A percentile compares a stretch with the other conserved stretches of the same genome.
These are phyloP conservation scores for Diaporthe eres DNA, from an alignment of 2,329 filamentous ascomycete species.

Conservation along the genomic window DNA sequence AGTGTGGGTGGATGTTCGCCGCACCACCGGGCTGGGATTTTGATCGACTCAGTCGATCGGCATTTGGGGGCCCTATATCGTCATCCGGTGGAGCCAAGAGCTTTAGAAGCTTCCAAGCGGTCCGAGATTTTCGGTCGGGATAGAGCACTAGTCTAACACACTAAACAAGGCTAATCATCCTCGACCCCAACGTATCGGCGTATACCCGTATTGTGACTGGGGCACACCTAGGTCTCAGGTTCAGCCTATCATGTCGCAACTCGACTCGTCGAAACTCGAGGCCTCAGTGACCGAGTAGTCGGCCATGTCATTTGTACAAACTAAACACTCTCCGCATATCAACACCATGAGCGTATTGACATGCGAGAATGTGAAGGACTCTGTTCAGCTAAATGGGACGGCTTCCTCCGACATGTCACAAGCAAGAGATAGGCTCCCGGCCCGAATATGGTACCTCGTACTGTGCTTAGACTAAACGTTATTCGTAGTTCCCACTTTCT, in stretches of 20 bases:
- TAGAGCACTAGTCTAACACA: not conserved
- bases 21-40: not conserved
- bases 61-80: not conserved
- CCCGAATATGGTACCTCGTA: too few relatives aligned
- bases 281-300: too few relatives aligned
- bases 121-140: conserved; percentile 22
- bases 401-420: not conserved
- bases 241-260: not conserved
- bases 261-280: not conserved
- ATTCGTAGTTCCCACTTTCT: not conserved
- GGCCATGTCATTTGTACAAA: not conserved
- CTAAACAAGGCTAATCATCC: not conserved
- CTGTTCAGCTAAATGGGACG: not conserved
- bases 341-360: not conserved
- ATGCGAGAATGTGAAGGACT: not conserved
- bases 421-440: not conserved
- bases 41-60: conserved; percentile 13
- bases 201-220: not conserved
- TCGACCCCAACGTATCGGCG: not conserved
- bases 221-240: not conserved
- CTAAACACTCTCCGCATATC: not conserved
- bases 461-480: too few relatives aligned
- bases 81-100: conserved; percentile 20
- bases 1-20: not conserved
- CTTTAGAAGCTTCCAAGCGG: conserved; percentile 2